Percentiles rank a stretch among this genome's conserved stretches.
Conservation (phyloP, 2,329 filamentous ascomycete species). For the Macrophomina pseudophaseolina region DNA sequence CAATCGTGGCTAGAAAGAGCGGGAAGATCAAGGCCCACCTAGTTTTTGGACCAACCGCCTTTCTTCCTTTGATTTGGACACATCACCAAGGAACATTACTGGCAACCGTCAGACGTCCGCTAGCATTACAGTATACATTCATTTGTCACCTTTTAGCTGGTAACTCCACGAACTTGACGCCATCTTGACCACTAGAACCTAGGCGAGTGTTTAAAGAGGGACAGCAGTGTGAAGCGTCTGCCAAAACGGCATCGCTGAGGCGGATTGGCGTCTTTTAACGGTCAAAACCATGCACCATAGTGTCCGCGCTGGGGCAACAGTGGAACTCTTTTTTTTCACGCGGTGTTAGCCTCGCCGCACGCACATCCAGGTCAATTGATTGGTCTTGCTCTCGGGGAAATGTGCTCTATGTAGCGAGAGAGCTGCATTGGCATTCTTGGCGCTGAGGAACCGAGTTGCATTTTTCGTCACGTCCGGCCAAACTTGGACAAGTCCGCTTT, state of each 20-base stretch:
- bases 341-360: neutral
- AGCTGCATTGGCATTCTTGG: constrained; percentile 15
- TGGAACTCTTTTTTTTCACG: neutral
- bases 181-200: neutral
- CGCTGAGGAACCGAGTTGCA: neutral
- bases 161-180: neutral
- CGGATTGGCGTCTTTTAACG: neutral
- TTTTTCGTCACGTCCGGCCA: neutral
- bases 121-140: neutral
- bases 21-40: constrained; percentile 26
- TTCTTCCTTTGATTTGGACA: constrained; percentile 32
- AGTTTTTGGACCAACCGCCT: constrained; percentile 37
- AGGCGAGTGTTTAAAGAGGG: neutral
- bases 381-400: neutral
- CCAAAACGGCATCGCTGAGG: neutral
- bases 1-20: neutral
- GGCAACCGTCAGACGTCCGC: neutral
- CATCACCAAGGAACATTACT: constrained; percentile 9
- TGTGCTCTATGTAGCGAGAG: neutral
- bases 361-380: neutral
- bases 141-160: neutral
- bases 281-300: neutral
- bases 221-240: neutral
- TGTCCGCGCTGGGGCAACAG: neutral
- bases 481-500: neutral